These are phyloP conservation scores for Solanum gracilifrons DNA, from an alignment of 257 asterid species.

Conservation along the genomic window DNA sequence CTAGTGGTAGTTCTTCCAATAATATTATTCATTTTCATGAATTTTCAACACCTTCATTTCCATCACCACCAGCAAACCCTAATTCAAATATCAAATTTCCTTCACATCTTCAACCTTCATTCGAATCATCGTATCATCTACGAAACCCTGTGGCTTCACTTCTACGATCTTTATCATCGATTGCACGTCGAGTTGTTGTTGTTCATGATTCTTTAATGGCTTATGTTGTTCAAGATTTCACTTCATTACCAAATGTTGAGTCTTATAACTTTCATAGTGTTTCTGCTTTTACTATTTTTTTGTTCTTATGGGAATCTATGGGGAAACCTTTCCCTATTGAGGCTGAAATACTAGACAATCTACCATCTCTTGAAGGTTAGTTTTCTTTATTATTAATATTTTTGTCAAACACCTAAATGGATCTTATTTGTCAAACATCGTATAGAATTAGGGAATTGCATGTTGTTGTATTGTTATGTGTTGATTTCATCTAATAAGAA, in stretches of 20 bases:
- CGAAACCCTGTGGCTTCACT: constrained; percentile 28
- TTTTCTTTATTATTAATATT: neutral
- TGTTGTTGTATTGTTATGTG: neutral
- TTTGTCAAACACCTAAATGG: no score
- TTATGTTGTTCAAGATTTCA: constrained; percentile 39
- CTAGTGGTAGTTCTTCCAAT: neutral
- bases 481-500: no score
- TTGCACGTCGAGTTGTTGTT: constrained; percentile 22
- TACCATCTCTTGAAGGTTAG: constrained; percentile 26
- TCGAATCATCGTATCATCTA: constrained; percentile 24
- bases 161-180: constrained; percentile 6
- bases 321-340: constrained; percentile 39
- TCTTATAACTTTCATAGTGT: constrained; percentile 46
- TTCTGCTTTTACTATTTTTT: constrained; percentile 37
- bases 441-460: no score
- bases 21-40: constrained; percentile 38
- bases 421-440: no score
- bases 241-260: constrained; percentile 24
- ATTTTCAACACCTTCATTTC: constrained; percentile 8
- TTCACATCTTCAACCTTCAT: constrained; percentile 32
- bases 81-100: constrained; percentile 18
- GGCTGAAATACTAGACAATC: constrained; percentile 2
- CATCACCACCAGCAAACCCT: constrained; percentile 22
- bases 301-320: constrained; percentile 38
- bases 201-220: constrained; percentile 53